These are phyloP conservation scores for Penicillium rolfsii DNA, from an alignment of 2,329 filamentous ascomycete species.

Conservation along the genomic window DNA sequence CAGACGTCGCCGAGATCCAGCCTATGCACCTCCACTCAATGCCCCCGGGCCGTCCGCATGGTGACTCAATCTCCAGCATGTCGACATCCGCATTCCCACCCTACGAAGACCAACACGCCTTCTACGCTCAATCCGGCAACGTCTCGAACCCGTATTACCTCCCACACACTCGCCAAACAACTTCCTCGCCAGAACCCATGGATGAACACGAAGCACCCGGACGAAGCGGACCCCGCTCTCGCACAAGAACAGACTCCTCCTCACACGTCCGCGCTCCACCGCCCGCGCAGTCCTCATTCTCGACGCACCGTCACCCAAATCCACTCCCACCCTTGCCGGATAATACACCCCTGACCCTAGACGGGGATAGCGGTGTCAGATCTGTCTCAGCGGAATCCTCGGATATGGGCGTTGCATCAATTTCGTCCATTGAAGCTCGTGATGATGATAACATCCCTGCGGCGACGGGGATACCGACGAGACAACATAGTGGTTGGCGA, in stretches of 20 bases:
- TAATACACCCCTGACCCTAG: slow-evolving; percentile 25
- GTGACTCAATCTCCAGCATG: slow-evolving; percentile 30
- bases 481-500: slow-evolving; percentile 37
- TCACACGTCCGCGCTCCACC: slow-evolving; percentile 24
- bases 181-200: slow-evolving; percentile 20
- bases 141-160: slow-evolving; percentile 32
- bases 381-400: slow-evolving; percentile 25
- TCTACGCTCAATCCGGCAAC: slow-evolving; percentile 20
- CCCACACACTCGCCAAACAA: slow-evolving; percentile 19
- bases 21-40: slow-evolving; percentile 18
- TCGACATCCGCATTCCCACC: slow-evolving; percentile 33
- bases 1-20: slow-evolving; percentile 27
- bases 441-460: slow-evolving; percentile 10
- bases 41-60: slow-evolving; percentile 23
- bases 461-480: slow-evolving; percentile 7
- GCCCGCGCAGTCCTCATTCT: slow-evolving; percentile 29
- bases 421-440: slow-evolving; percentile 22
- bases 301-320: slow-evolving; percentile 33
- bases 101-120: slow-evolving; percentile 34
- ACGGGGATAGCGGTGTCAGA: slow-evolving; percentile 14
- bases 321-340: slow-evolving; percentile 40
- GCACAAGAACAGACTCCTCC: slow-evolving; percentile 28
- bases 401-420: slow-evolving; percentile 30
- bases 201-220: slow-evolving; percentile 17
- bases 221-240: slow-evolving; percentile 15